Conservation (phyloP, 768 basidiomycete genomes). For the Mycena capillaripes region DNA sequence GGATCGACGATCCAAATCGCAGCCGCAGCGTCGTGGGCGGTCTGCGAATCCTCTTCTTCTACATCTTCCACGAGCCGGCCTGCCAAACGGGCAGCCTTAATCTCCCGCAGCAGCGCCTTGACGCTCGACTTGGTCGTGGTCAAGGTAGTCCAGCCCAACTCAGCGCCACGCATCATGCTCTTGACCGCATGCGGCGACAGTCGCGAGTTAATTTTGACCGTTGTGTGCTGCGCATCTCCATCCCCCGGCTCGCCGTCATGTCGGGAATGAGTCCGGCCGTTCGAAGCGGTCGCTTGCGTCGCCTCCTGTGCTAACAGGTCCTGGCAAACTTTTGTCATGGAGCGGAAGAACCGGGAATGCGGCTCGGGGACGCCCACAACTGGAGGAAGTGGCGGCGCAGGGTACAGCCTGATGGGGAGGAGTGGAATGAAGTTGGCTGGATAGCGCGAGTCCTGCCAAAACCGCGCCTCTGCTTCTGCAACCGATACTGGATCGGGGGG, state of each 20-base stretch:
- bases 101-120: slow-evolving; percentile 77
- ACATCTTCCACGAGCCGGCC: slow-evolving; percentile 50
- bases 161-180: slow-evolving; percentile 79
- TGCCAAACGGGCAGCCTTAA: slow-evolving; percentile 58
- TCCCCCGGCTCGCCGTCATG: neutral
- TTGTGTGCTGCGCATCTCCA: slow-evolving; percentile 54
- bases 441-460: slow-evolving; percentile 78
- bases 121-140: slow-evolving; percentile 89
- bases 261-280: neutral
- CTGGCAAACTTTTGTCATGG: slow-evolving; percentile 66
- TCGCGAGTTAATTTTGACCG: slow-evolving; percentile 66
- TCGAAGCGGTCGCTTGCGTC: neutral
- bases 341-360: slow-evolving; percentile 57
- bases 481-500: slow-evolving; percentile 24
- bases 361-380: slow-evolving; percentile 20
- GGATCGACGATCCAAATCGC: slow-evolving; percentile 86
- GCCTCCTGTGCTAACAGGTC: slow-evolving; percentile 62
- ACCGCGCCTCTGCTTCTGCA: slow-evolving; percentile 57
- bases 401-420: slow-evolving; percentile 68
- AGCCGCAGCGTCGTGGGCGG: slow-evolving; percentile 41
- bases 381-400: slow-evolving; percentile 38
- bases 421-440: slow-evolving; percentile 66
- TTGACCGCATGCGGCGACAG: slow-evolving; percentile 85
- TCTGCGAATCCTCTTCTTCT: neutral
- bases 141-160: slow-evolving; percentile 83